phyloP scores from a whole-genome alignment of 1,284 basidiomycete species.

The Irpex lacteus region DNA sequence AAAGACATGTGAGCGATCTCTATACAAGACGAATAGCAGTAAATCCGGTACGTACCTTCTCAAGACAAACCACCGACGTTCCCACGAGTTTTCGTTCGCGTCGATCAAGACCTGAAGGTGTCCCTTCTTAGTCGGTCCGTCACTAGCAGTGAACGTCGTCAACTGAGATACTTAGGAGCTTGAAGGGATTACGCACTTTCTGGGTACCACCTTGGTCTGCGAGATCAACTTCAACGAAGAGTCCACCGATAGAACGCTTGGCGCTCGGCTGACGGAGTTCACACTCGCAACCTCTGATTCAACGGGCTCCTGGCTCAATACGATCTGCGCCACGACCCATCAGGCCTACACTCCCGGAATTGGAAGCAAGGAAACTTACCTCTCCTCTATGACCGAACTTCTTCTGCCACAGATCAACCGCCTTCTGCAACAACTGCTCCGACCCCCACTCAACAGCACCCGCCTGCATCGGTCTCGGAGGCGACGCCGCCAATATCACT shows the following conservation, averaged over 20 bases:
- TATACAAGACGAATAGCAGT: too few relatives aligned
- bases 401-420: slow-evolving; percentile 79
- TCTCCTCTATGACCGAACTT: slow-evolving; percentile 73
- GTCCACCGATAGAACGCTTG: slow-evolving; percentile 41
- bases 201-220: slow-evolving; percentile 67
- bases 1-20: too few relatives aligned
- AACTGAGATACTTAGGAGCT: slow-evolving; percentile 6
- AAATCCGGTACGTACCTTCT: slow-evolving; percentile 55
- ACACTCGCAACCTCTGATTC: slow-evolving; percentile 47
- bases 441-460: slow-evolving; percentile 62
- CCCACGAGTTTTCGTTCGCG: slow-evolving; percentile 80
- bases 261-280: slow-evolving; percentile 40
- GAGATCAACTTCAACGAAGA: slow-evolving; percentile 63
- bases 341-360: background rate
- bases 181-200: slow-evolving; percentile 48
- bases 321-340: slow-evolving; percentile 47
- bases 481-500: slow-evolving; percentile 64
- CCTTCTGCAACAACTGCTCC: slow-evolving; percentile 61
- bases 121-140: slow-evolving; percentile 83
- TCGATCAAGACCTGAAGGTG: slow-evolving; percentile 77
- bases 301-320: slow-evolving; percentile 67
- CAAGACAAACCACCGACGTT: slow-evolving; percentile 85
- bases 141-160: slow-evolving; percentile 41
- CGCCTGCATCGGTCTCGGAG: slow-evolving; percentile 43
- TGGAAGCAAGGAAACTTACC: slow-evolving; percentile 43